phyloP scores from a whole-genome alignment of 1,284 basidiomycete species.

The Irpex sp. region DNA sequence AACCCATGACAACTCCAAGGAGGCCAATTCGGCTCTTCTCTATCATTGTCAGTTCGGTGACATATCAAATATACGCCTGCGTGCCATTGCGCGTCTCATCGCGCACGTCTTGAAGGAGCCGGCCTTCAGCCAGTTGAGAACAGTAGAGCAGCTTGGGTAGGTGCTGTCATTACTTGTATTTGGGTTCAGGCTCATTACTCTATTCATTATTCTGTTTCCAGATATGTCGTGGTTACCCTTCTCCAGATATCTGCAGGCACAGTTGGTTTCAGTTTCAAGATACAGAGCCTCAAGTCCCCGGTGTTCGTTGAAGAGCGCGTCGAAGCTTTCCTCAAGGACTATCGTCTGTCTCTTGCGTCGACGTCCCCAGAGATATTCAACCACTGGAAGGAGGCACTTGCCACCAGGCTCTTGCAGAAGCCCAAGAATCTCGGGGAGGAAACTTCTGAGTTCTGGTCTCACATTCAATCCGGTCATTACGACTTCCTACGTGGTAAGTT shows the following conservation, averaged over 20 bases:
- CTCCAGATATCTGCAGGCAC: conserved; percentile 19
- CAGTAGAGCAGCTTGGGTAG: conserved; percentile 29
- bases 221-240: conserved; percentile 24
- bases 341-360: conserved; percentile 17
- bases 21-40: conserved; percentile 24
- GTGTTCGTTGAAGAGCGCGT: conserved; percentile 25
- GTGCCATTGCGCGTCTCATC: conserved; percentile 20
- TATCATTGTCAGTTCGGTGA: conserved; percentile 29
- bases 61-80: conserved; percentile 16
- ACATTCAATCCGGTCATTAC: conserved; percentile 23
- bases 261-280: conserved; percentile 23
- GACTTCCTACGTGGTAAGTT: conserved; percentile 25
- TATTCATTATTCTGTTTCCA: conserved; percentile 2
- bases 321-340: conserved; percentile 23
- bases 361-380: conserved; percentile 19
- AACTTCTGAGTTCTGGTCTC: conserved; percentile 23
- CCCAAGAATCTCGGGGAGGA: conserved; percentile 27
- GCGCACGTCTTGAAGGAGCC: conserved; percentile 26
- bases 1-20: conserved; percentile 21
- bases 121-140: conserved; percentile 25
- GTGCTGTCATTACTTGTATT: not conserved
- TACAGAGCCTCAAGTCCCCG: conserved; percentile 25
- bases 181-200: not conserved
- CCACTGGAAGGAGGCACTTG: conserved; percentile 24
- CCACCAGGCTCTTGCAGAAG: conserved; percentile 23